Conservation (phyloP, 352 stramenopile genomes). For the Phytophthora chlamydospora region DNA sequence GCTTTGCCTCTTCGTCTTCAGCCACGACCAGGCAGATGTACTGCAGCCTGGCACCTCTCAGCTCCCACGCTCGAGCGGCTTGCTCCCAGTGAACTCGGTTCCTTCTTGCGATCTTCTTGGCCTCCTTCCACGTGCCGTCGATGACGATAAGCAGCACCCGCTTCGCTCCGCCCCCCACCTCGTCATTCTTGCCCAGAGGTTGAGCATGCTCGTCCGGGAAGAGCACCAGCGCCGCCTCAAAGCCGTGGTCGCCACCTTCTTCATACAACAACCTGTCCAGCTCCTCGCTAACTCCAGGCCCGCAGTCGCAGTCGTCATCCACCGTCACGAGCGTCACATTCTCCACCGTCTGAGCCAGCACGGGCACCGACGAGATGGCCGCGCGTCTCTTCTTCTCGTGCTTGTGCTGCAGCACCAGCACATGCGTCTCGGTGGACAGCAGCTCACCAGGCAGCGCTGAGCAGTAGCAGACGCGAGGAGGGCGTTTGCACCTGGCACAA, state of each 20-base stretch:
- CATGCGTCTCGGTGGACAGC: conserved; percentile 44
- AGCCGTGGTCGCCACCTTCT: conserved; percentile 12
- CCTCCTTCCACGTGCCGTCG: conserved; percentile 83
- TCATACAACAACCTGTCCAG: conserved; percentile 48
- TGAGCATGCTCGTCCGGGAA: conserved; percentile 53
- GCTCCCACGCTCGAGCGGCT: conserved; percentile 32
- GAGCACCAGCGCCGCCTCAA: conserved; percentile 42
- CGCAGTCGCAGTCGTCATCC: conserved; percentile 33
- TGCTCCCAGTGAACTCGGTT: conserved; percentile 48
- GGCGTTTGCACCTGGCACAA: conserved; percentile 53
- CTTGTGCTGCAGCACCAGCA: conserved; percentile 69
- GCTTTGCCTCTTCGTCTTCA: background rate
- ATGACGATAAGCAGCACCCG: conserved; percentile 65
- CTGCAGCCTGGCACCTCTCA: conserved; percentile 37
- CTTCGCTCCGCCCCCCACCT: background rate
- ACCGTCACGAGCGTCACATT: conserved; percentile 48
- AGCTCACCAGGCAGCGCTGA: conserved; percentile 33
- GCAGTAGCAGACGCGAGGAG: conserved; percentile 69
- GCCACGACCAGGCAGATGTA: conserved; percentile 55
- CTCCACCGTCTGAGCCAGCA: conserved; percentile 58
- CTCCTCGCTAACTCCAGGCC: conserved; percentile 16
- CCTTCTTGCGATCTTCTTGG: conserved; percentile 76
- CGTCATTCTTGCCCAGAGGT: conserved; percentile 14
- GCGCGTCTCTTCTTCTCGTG: conserved; percentile 60
- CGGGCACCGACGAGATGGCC: conserved; percentile 71